Evolutionary conservation across 1,139 yeast genomes (phyloP).

Genomic region (Geotrichum restrictum): DNA sequence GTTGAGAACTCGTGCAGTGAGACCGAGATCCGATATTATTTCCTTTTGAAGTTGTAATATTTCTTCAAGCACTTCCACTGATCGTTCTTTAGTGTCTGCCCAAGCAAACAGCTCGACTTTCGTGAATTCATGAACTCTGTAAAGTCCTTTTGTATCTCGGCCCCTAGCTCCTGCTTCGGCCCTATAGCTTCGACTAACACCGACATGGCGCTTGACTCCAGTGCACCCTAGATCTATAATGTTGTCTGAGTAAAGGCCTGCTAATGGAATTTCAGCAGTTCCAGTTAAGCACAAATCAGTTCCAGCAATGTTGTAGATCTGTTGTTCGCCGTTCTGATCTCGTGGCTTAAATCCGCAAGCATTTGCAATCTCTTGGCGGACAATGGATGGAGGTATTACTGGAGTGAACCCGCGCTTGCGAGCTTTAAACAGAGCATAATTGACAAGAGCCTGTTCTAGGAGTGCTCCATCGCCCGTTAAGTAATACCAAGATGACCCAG

Average conservation of each 20-base stretch:
- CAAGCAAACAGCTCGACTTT: constrained; percentile 91
- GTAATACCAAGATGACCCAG: constrained; percentile 90
- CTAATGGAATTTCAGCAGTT: constrained; percentile 93
- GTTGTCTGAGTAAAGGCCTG: constrained; percentile 58
- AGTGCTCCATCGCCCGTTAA: constrained; percentile 81
- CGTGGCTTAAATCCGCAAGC: constrained; percentile 97
- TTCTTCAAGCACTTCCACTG: constrained; percentile 54
- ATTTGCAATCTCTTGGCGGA: constrained; percentile 65
- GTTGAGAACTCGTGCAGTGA: constrained; percentile 74
- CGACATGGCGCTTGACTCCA: constrained; percentile 61
- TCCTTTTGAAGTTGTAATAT: constrained; percentile 62
- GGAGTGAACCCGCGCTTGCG: constrained; percentile 61
- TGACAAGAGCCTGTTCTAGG: constrained; percentile 84
- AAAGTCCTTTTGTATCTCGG: constrained; percentile 83
- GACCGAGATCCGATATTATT: constrained; percentile 62
- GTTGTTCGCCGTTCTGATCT: constrained; percentile 82
- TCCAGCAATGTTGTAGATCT: constrained; percentile 59
- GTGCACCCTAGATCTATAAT: constrained; percentile 39
- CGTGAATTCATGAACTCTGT: constrained; percentile 96
- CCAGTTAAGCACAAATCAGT: constrained; percentile 71
- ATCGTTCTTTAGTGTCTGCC: constrained; percentile 41
- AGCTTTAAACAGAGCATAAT: constrained; percentile 68
- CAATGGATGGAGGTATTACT: constrained; percentile 82
- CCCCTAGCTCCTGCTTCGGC: constrained; percentile 99
- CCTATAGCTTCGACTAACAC: constrained; percentile 81